Evolutionary conservation across 2,329 filamentous ascomycete genomes (phyloP).

Genomic region (Aspergillus uvarum): DNA sequence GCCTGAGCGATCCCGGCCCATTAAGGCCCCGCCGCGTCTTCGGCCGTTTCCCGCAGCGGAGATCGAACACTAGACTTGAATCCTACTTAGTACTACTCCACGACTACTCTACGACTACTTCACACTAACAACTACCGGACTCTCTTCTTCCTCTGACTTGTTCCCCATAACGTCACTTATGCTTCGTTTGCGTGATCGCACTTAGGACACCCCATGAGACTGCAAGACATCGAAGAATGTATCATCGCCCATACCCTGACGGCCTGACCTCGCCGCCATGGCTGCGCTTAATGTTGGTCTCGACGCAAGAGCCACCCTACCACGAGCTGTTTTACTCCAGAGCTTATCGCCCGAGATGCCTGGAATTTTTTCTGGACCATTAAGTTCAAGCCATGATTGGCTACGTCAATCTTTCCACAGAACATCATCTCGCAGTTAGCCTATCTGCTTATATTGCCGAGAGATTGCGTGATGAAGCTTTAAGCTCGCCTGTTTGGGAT

Average conservation of each 20-base stretch:
- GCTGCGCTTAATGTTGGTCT: background rate
- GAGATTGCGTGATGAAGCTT: conserved; percentile 19
- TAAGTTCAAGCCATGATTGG: background rate
- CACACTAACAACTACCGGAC: background rate
- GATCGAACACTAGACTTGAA: conserved; percentile 1
- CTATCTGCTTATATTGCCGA: background rate
- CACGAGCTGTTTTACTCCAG: background rate
- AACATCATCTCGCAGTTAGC: background rate
- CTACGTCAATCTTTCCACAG: conserved; percentile 7
- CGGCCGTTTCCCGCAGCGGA: background rate
- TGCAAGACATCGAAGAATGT: background rate
- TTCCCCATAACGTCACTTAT: conserved; percentile 24
- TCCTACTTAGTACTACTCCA: too few relatives aligned
- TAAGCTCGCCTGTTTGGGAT: background rate
- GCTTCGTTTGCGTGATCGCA: conserved; percentile 23
- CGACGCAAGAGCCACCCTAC: background rate
- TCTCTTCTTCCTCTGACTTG: conserved; percentile 14
- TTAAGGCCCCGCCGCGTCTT: background rate
- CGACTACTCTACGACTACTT: background rate
- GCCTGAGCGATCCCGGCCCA: background rate
- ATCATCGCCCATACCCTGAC: background rate
- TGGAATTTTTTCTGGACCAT: background rate
- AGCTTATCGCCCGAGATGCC: background rate
- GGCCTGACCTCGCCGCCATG: background rate
- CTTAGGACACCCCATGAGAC: background rate